phyloP scores from a whole-genome alignment of 352 stramenopile genomes.

The Phytophthora citricola region DNA sequence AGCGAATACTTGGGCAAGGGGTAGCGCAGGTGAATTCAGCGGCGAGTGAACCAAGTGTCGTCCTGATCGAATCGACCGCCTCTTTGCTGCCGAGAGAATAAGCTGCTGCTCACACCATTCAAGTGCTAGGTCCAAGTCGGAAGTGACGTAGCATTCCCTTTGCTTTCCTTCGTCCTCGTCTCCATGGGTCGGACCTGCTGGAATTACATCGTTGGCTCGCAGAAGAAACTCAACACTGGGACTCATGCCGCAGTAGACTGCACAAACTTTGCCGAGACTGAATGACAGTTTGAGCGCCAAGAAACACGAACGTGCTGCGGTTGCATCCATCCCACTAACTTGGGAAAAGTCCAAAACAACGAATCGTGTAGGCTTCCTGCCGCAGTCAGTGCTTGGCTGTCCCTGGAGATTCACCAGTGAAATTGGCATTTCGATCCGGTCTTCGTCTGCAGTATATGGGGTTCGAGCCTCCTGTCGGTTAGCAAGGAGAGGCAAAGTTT shows the following conservation, averaged over 20 bases:
- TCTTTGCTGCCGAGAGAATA: slow-evolving; percentile 49
- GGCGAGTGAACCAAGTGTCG: slow-evolving; percentile 29
- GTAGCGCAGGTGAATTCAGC: slow-evolving; percentile 37
- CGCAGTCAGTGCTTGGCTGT: slow-evolving; percentile 36
- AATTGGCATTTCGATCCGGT: slow-evolving; percentile 13
- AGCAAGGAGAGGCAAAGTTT: slow-evolving; percentile 22
- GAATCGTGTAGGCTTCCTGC: slow-evolving; percentile 55
- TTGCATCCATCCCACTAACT: slow-evolving; percentile 85
- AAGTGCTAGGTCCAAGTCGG: slow-evolving; percentile 59
- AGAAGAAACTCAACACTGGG: slow-evolving; percentile 63
- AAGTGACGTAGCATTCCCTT: slow-evolving; percentile 44
- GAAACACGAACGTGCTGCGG: slow-evolving; percentile 75
- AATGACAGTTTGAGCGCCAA: slow-evolving; percentile 72
- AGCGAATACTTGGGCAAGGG: slow-evolving; percentile 48
- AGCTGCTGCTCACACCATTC: slow-evolving; percentile 76
- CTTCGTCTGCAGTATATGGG: slow-evolving; percentile 19
- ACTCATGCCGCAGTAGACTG: slow-evolving; percentile 75
- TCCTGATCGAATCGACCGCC: slow-evolving; percentile 48
- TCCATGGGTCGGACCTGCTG: background rate
- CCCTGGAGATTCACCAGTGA: slow-evolving; percentile 57
- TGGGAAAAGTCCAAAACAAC: slow-evolving; percentile 81
- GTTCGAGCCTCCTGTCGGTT: slow-evolving; percentile 3
- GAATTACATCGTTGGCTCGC: slow-evolving; percentile 62
- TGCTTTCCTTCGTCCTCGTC: slow-evolving; percentile 7
- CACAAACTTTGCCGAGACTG: slow-evolving; percentile 48